Evolutionary conservation across 768 basidiomycete species (phyloP).

Genomic region (Podaxis sp.): DNA sequence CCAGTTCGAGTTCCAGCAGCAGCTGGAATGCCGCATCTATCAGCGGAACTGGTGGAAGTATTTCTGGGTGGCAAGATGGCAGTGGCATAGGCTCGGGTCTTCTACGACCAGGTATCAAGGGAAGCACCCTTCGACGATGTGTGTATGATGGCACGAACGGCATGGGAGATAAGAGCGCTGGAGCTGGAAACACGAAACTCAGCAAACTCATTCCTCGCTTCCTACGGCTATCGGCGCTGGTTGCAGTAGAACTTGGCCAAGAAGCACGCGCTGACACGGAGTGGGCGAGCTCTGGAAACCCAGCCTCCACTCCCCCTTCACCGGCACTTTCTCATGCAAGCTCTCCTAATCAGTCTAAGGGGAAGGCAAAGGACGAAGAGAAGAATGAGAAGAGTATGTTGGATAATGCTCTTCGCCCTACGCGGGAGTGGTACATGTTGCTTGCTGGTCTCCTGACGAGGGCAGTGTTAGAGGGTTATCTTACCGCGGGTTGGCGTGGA

Average conservation of each 20-base stretch:
- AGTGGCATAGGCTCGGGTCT: conserved; percentile 73
- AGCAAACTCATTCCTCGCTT: conserved; percentile 69
- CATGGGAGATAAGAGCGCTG: conserved; percentile 28
- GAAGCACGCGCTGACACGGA: conserved; percentile 49
- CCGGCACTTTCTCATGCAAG: not conserved
- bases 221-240: conserved; percentile 72
- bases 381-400: conserved; percentile 29
- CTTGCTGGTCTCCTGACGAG: conserved; percentile 74
- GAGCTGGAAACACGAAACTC: conserved; percentile 62
- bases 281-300: conserved; percentile 8
- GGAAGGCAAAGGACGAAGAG: conserved; percentile 2
- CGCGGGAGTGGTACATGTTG: conserved; percentile 80
- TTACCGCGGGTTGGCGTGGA: conserved; percentile 80
- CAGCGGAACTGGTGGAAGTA: conserved; percentile 36
- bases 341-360: not conserved
- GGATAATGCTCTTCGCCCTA: conserved; percentile 59
- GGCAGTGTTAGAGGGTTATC: conserved; percentile 83
- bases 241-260: conserved; percentile 72
- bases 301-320: not conserved
- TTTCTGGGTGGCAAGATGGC: conserved; percentile 75
- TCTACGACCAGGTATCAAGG: conserved; percentile 49
- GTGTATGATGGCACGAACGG: conserved; percentile 19
- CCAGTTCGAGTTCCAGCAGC: not conserved
- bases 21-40: conserved; percentile 5
- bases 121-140: conserved; percentile 59